Evolutionary conservation across 73 alveolate species (phyloP).

Genomic region (Tetrahymena elliotti): DNA sequence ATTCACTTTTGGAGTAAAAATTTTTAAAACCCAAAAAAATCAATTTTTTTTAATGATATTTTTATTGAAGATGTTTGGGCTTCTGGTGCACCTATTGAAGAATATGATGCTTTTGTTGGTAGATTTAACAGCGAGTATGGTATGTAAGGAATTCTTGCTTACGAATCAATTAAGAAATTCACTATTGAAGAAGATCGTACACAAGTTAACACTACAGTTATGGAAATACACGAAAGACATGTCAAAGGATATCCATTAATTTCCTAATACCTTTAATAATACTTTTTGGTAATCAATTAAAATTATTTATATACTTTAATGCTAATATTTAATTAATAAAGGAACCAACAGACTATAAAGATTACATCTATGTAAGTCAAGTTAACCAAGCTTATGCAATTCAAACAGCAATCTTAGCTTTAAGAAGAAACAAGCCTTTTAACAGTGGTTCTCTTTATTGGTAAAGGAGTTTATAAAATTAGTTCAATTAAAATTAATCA

Average conservation of each 20-base stretch:
- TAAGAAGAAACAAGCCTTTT: constrained; percentile 73
- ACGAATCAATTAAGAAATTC: constrained; percentile 60
- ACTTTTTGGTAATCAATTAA: constrained; percentile 39
- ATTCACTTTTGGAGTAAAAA: constrained; percentile 75
- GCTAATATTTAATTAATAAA: background rate
- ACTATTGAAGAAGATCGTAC: constrained; percentile 47
- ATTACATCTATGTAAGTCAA: constrained; percentile 63
- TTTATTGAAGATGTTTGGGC: constrained; percentile 58
- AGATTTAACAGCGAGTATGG: constrained; percentile 84
- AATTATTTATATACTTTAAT: background rate
- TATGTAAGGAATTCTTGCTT: constrained; percentile 74
- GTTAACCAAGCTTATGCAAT: constrained; percentile 74
- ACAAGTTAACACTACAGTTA: constrained; percentile 52
- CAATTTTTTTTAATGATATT: too few species aligned
- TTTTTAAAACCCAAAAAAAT: background rate
- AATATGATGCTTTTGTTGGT: constrained; percentile 60
- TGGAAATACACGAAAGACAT: constrained; percentile 79
- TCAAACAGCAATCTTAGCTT: constrained; percentile 73
- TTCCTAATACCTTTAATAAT: constrained; percentile 55
- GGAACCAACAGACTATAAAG: constrained; percentile 48
- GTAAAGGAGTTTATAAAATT: background rate
- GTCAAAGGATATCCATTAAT: constrained; percentile 64
- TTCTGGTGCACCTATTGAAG: constrained; percentile 60
- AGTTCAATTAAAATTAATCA: too few species aligned
- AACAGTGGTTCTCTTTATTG: constrained; percentile 81